A percentile compares a stretch with the other conserved stretches of the same genome.
Conservation (phyloP, 805 yeast species). For the Candida insectorum region DNA sequence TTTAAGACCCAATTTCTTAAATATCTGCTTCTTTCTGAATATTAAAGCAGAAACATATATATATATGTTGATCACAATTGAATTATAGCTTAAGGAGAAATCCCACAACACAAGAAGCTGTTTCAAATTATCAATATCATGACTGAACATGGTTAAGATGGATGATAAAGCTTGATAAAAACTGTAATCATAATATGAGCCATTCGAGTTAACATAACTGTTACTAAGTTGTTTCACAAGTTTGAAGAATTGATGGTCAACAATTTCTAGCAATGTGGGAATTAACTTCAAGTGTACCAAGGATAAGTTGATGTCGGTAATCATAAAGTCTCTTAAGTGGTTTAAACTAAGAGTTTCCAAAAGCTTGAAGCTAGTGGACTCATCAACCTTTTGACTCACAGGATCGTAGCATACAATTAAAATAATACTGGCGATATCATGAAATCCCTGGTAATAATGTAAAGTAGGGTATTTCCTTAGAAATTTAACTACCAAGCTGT, state of each 20-base stretch:
- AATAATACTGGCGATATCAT: conserved; percentile 74
- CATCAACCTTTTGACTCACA: conserved; percentile 16
- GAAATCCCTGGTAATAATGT: conserved; percentile 89
- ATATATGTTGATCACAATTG: conserved; percentile 54
- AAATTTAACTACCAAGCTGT: conserved; percentile 46
- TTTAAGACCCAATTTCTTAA: conserved; percentile 19
- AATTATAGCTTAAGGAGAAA: conserved; percentile 53
- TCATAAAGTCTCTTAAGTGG: conserved; percentile 83
- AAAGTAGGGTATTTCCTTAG: conserved; percentile 60
- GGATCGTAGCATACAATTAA: conserved; percentile 46
- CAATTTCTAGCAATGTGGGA: conserved; percentile 52
- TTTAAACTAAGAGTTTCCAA: conserved; percentile 55
- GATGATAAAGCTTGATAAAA: conserved; percentile 69
- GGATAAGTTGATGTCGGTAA: conserved; percentile 63
- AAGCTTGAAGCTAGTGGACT: conserved; percentile 34
- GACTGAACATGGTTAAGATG: conserved; percentile 64
- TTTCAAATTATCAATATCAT: conserved; percentile 42
- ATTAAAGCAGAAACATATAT: conserved; percentile 58
- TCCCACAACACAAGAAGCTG: conserved; percentile 67
- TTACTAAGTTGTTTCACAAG: conserved; percentile 37
- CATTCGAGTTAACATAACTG: conserved; percentile 57
- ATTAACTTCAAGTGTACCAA: conserved; percentile 63
- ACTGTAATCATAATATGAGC: conserved; percentile 62
- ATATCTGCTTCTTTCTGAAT: conserved; percentile 41
- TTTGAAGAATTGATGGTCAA: conserved; percentile 46